Evolutionary conservation across 2,329 filamentous ascomycete species (phyloP).

Genomic region (Furcasterigmium furcatum): DNA sequence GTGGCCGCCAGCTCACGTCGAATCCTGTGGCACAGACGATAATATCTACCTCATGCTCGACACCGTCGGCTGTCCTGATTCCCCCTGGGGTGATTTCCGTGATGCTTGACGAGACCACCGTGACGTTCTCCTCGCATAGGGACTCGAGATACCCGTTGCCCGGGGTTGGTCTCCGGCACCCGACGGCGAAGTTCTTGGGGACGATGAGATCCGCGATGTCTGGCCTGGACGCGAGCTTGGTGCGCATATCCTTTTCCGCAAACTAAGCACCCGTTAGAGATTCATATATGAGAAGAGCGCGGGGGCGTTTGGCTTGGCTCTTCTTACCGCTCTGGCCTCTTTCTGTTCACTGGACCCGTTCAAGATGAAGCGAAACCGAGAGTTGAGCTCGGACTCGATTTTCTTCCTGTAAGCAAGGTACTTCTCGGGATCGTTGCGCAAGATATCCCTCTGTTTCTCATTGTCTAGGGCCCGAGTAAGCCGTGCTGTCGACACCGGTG

Average conservation of each 20-base stretch:
- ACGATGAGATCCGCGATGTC: conserved; percentile 40
- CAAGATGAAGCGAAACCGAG: conserved; percentile 49
- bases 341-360: conserved; percentile 42
- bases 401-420: conserved; percentile 49
- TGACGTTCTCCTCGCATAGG: conserved; percentile 18
- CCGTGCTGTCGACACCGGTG: background rate
- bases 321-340: conserved; percentile 21
- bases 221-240: conserved; percentile 33
- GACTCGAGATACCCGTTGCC: conserved; percentile 24
- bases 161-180: conserved; percentile 17
- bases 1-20: conserved; percentile 17
- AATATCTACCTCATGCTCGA: conserved; percentile 22
- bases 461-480: conserved; percentile 10
- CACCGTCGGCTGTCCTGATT: conserved; percentile 20
- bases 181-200: conserved; percentile 23
- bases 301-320: background rate
- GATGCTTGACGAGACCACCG: conserved; percentile 16
- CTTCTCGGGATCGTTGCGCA: conserved; percentile 47
- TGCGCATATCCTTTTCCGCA: conserved; percentile 30
- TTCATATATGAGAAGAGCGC: background rate
- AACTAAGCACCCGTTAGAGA: background rate
- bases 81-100: conserved; percentile 21
- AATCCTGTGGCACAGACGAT: conserved; percentile 31
- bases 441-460: conserved; percentile 40
- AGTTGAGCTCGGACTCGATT: conserved; percentile 46